These are phyloP conservation scores for Fraxinus xanthoxyloides DNA, from an alignment of 305 asterid genomes.

Conservation along the genomic window DNA sequence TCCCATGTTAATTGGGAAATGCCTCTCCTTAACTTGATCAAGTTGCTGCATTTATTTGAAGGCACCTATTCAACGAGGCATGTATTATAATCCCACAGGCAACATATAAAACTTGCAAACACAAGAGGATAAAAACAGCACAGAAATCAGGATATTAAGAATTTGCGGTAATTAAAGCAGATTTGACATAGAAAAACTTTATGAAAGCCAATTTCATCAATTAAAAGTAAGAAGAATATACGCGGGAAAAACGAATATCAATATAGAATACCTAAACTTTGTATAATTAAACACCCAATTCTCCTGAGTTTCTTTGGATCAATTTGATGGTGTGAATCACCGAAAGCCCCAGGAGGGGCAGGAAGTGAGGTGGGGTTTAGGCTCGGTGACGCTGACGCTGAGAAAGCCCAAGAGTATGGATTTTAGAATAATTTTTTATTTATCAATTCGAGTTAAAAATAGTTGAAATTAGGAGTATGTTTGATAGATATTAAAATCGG, in stretches of 20 bases:
- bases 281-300: not conserved
- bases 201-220: not conserved
- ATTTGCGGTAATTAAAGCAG: not conserved
- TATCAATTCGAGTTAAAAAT: too few species aligned
- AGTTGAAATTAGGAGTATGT: too few species aligned
- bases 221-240: not conserved
- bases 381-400: not conserved
- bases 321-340: not conserved
- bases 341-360: not conserved
- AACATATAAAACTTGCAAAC: not conserved
- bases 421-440: too few species aligned
- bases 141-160: not conserved
- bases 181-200: not conserved
- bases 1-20: conserved; percentile 32
- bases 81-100: not conserved
- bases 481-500: too few species aligned
- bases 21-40: conserved; percentile 40
- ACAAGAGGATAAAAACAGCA: not conserved
- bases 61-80: conserved; percentile 20
- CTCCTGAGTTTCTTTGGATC: not conserved
- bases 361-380: not conserved
- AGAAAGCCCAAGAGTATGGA: too few species aligned
- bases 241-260: not conserved
- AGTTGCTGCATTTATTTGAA: conserved; percentile 38
- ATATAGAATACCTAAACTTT: not conserved